Conservation (phyloP, 441 rosid species). For the Pelargonium cotyledonis region DNA sequence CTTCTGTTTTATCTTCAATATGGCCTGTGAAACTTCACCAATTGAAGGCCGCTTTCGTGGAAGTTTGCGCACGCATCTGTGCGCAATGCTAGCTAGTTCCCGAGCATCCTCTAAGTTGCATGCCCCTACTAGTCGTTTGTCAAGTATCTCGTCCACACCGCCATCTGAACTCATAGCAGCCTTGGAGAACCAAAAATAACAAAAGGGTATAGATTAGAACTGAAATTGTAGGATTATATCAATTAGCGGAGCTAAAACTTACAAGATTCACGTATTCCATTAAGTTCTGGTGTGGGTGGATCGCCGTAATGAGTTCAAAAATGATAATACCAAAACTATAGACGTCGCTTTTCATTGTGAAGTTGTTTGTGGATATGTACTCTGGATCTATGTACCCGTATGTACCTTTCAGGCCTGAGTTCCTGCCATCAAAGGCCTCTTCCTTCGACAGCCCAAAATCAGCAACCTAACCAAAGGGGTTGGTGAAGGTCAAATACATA, state of each 20-base stretch:
- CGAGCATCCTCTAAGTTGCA: slow-evolving; percentile 63
- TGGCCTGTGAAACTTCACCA: slow-evolving; percentile 68
- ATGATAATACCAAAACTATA: slow-evolving; percentile 86
- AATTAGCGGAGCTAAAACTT: slow-evolving; percentile 20
- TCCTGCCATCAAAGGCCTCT: slow-evolving; percentile 64
- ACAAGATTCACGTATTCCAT: slow-evolving; percentile 90
- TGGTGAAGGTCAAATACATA: neutral
- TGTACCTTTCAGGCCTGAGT: slow-evolving; percentile 82
- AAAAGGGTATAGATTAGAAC: neutral
- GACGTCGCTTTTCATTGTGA: slow-evolving; percentile 82
- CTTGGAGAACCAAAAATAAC: slow-evolving; percentile 26
- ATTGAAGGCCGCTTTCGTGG: slow-evolving; percentile 79
- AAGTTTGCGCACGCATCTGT: slow-evolving; percentile 64
- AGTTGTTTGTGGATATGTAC: slow-evolving; percentile 73
- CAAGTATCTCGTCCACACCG: slow-evolving; percentile 82
- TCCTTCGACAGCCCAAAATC: slow-evolving; percentile 95
- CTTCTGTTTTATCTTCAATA: slow-evolving; percentile 64
- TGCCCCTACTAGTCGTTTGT: slow-evolving; percentile 53
- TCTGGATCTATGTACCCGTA: slow-evolving; percentile 87
- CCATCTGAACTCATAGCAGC: slow-evolving; percentile 92
- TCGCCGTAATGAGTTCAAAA: slow-evolving; percentile 86
- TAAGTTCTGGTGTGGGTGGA: slow-evolving; percentile 83
- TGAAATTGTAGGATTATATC: neutral
- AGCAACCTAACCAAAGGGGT: slow-evolving; percentile 55
- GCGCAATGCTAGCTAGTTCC: slow-evolving; percentile 56